These are phyloP conservation scores for Rhodofomes roseus DNA, from an alignment of 1,284 basidiomycete genomes.

Conservation along the genomic window DNA sequence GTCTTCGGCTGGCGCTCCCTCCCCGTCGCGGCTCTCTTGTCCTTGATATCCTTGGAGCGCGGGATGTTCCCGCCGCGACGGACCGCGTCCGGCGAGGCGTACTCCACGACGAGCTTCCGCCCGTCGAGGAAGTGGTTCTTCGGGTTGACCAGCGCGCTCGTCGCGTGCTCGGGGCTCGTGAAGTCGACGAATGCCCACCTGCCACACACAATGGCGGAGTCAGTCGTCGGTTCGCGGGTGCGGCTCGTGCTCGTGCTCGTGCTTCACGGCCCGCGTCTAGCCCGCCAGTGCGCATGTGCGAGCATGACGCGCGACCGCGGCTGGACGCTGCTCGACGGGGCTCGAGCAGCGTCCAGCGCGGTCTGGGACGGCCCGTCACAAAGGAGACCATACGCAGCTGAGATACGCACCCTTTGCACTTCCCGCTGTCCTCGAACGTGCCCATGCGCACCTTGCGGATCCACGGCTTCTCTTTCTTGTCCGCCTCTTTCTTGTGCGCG, in stretches of 20 bases:
- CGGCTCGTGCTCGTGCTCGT: no score
- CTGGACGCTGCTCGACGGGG: not conserved
- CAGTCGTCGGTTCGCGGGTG: not conserved
- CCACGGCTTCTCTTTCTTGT: slow-evolving; percentile 39
- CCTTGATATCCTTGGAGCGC: slow-evolving; percentile 24
- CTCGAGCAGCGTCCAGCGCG: not conserved
- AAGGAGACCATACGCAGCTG: not conserved
- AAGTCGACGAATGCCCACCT: slow-evolving; percentile 98
- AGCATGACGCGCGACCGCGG: not conserved
- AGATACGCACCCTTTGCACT: slow-evolving; percentile 85
- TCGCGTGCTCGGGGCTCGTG: slow-evolving; percentile 73
- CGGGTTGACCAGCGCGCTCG: slow-evolving; percentile 77
- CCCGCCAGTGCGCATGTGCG: not conserved
- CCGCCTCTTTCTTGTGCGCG: no score
- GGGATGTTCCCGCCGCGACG: slow-evolving; percentile 56
- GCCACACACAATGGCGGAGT: slow-evolving; percentile 6
- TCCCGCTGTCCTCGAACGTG: slow-evolving; percentile 91
- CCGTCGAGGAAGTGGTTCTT: slow-evolving; percentile 85
- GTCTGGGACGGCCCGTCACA: not conserved
- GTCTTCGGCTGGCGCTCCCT: slow-evolving; percentile 10
- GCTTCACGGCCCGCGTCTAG: not conserved
- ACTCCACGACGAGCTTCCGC: slow-evolving; percentile 85
- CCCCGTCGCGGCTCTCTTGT: slow-evolving; percentile 8
- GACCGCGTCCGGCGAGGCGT: slow-evolving; percentile 82
- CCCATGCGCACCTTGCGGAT: slow-evolving; percentile 91